Base-by-base conservation (phyloP, 1,139 yeast genomes). In the Wickerhamomyces sp. region DNA sequence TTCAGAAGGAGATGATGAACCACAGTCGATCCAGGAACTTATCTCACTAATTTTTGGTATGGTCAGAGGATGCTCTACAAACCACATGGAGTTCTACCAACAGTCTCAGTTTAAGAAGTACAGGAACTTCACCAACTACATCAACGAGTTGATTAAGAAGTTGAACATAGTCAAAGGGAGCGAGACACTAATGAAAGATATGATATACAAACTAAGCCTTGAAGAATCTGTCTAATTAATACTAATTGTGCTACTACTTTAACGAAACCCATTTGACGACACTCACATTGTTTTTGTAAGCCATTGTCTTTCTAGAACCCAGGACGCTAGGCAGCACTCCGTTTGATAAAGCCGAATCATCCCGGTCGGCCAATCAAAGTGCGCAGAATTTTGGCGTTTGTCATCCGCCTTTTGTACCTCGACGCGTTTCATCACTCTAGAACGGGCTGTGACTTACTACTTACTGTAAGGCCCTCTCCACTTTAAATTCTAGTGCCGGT, bases 1-100 rank as follows among this genome's bases (percentile, higher is more conserved):
- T n/a, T 12, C 9, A 15, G 22, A 22, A 18, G 14, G 7, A 16
- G 22, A 15, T 23, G 24, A 6, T 19, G 20, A 23, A 8, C 11
- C 20, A 7, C 17, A 14, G 24, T 9, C 28, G 14, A 30, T 44
- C 11, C 38, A 37, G 9, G 45, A 38, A 15, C 23, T 45, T 20
- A 36, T 44, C 10, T 31, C 43, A 2, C 18, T 40, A 33, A 42
- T 48, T 6, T 47, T 41, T 31, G 47, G 47, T 0, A 26, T 37
- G 16, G 41, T 44, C 5, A 42, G 40, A 30, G 52, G 52, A 3
- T 48, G 52, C 24, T 43, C 50, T 10, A 44, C 54, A 2, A 33
- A 29, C 12, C 36, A 44, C 20, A 22, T 46, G 26, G 45, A 42
- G 13, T 49, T 47, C 30, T 49, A 45, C 35, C 45, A 44, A 29